These are phyloP conservation scores for Salvia sclarea DNA, from an alignment of 305 asterid genomes.

Conservation along the genomic window DNA sequence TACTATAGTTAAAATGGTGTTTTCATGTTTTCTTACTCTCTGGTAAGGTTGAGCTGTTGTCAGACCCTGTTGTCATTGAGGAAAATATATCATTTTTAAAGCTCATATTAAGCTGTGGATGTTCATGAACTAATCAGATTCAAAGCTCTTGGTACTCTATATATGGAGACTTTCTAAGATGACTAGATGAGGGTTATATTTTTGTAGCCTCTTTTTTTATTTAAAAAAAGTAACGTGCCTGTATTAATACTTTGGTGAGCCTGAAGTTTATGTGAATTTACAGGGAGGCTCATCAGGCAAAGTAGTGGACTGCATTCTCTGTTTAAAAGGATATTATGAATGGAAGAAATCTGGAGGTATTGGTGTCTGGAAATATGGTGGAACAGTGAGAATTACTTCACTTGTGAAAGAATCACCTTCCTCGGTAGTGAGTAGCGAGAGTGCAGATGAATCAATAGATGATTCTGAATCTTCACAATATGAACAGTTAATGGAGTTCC, in stretches of 20 bases:
- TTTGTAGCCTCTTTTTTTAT: neutral
- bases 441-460: constrained; percentile 73
- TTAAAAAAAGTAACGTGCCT: neutral
- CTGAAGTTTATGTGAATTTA: constrained; percentile 24
- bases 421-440: constrained; percentile 63
- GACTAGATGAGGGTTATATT: neutral
- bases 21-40: neutral
- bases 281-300: constrained; percentile 95
- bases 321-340: constrained; percentile 86
- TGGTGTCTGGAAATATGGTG: constrained; percentile 95
- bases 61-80: constrained; percentile 10
- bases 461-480: constrained; percentile 82
- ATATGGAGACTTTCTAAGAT: constrained; percentile 12
- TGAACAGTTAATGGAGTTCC: constrained; percentile 70
- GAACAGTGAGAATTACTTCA: constrained; percentile 80
- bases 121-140: neutral
- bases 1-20: neutral
- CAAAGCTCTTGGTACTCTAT: neutral
- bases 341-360: constrained; percentile 90
- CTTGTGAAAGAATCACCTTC: constrained; percentile 67
- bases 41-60: neutral
- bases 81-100: neutral
- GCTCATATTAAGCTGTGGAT: neutral
- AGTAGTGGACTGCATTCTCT: constrained; percentile 91
- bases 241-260: constrained; percentile 11